Conservation (phyloP, 2,329 filamentous ascomycete genomes). For the Fusarium haematococcum region DNA sequence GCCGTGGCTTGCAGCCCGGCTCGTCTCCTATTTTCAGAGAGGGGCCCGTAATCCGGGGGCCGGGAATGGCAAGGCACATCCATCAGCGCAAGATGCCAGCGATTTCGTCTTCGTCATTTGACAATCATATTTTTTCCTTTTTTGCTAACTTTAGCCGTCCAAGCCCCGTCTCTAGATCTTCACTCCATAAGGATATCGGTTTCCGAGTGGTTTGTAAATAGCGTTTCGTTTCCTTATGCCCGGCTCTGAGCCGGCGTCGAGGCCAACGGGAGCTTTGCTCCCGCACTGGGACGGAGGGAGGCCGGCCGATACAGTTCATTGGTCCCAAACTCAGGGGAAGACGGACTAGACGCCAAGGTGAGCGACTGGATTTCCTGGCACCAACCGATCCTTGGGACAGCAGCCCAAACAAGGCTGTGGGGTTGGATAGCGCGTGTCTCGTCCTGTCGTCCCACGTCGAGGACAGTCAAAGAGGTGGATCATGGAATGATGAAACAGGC, state of each 20-base stretch:
- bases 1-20: slow-evolving; percentile 26
- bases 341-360: slow-evolving; percentile 9
- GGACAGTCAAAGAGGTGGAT: slow-evolving; percentile 1
- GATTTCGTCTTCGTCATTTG: slow-evolving; percentile 29
- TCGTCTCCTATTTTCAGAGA: slow-evolving; percentile 25
- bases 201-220: slow-evolving; percentile 2
- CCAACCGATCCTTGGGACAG: slow-evolving; percentile 2
- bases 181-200: slow-evolving; percentile 7
- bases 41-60: slow-evolving; percentile 13
- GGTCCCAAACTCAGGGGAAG: slow-evolving; percentile 12
- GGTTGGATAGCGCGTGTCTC: neutral
- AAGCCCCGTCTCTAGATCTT: slow-evolving; percentile 5
- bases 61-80: neutral
- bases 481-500: slow-evolving; percentile 39
- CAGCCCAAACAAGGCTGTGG: slow-evolving; percentile 28
- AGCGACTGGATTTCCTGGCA: slow-evolving; percentile 21
- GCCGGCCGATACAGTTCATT: slow-evolving; percentile 14
- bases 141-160: neutral
- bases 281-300: slow-evolving; percentile 19
- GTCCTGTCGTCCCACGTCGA: slow-evolving; percentile 1
- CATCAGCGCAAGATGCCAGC: neutral
- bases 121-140: neutral
- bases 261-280: slow-evolving; percentile 23
- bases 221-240: slow-evolving; percentile 21
- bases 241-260: slow-evolving; percentile 28